A percentile compares a stretch with the other conserved stretches of the same genome.
phyloP scores from a whole-genome alignment of 768 basidiomycete species.

The Boletus speciosus region DNA sequence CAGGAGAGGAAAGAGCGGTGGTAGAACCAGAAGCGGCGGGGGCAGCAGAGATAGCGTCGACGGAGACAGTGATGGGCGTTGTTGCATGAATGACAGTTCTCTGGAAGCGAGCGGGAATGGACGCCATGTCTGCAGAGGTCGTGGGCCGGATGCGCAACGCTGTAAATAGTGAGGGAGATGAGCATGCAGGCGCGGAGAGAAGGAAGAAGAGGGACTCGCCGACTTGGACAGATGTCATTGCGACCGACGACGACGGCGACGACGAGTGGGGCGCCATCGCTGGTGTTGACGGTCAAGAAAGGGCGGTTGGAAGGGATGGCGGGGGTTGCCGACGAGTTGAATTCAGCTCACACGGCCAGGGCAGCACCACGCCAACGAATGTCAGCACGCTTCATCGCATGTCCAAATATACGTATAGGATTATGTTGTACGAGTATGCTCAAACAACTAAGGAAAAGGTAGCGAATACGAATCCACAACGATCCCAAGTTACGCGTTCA shows the following conservation, averaged over 20 bases:
- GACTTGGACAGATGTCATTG: constrained; percentile 91
- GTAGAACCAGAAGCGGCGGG: constrained; percentile 50
- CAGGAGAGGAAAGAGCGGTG: constrained; percentile 43
- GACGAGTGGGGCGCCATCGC: constrained; percentile 71
- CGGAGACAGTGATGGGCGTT: constrained; percentile 71
- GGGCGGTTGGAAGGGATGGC: constrained; percentile 26
- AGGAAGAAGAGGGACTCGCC: constrained; percentile 50
- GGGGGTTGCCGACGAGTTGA: constrained; percentile 27
- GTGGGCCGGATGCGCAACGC: constrained; percentile 91
- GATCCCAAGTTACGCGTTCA: constrained; percentile 30
- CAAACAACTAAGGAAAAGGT: constrained; percentile 10
- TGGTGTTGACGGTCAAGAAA: constrained; percentile 19
- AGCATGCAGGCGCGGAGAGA: neutral
- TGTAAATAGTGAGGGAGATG: constrained; percentile 27
- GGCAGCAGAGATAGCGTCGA: constrained; percentile 64
- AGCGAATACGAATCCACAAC: constrained; percentile 15
- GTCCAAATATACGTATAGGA: constrained; percentile 15
- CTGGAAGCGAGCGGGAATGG: constrained; percentile 94
- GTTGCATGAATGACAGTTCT: constrained; percentile 79
- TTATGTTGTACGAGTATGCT: constrained; percentile 37
- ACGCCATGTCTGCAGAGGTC: constrained; percentile 75
- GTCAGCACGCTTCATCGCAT: neutral
- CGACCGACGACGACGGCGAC: constrained; percentile 56
- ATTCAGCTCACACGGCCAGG: constrained; percentile 26
- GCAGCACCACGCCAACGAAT: neutral